Percentiles rank a stretch among this genome's conserved stretches.
These are phyloP conservation scores for Capsicum baccatum DNA, from an alignment of 257 asterid species.

Conservation along the genomic window DNA sequence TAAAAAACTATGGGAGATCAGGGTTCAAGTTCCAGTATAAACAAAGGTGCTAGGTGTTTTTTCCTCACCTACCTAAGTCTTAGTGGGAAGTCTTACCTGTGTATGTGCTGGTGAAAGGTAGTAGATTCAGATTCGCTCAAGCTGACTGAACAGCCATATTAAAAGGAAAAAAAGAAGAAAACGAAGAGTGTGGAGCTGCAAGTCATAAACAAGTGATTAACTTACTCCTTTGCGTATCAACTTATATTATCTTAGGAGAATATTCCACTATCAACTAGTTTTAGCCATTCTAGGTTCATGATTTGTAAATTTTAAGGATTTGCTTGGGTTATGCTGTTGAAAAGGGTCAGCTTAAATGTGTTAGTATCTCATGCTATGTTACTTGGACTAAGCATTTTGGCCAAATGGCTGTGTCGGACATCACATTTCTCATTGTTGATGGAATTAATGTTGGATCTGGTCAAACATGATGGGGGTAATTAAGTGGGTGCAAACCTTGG, in stretches of 20 bases:
- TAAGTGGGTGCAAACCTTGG: neutral
- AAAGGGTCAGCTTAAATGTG: slow-evolving; percentile 15
- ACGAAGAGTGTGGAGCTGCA: neutral
- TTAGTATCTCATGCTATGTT: slow-evolving; percentile 15
- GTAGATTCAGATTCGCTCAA: neutral
- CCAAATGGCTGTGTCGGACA: neutral
- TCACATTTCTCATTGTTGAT: neutral
- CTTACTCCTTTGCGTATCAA: slow-evolving; percentile 1
- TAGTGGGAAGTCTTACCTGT: neutral
- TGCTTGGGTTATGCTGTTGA: slow-evolving; percentile 5
- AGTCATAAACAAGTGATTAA: slow-evolving; percentile 14
- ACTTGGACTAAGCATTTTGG: neutral
- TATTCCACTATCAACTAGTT: neutral
- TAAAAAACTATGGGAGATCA: slow-evolving; percentile 6
- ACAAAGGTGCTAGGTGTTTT: neutral
- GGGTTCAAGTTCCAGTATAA: neutral
- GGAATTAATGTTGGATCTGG: slow-evolving; percentile 25
- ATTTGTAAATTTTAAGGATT: slow-evolving; percentile 5
- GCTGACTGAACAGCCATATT: neutral
- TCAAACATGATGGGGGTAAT: slow-evolving; percentile 4
- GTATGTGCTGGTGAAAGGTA: neutral
- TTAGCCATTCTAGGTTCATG: neutral
- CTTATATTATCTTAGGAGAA: neutral
- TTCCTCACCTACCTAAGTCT: neutral
- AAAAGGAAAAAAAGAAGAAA: neutral